These are phyloP conservation scores for Mercurialis annua DNA, from an alignment of 345 rosid species.

Conservation along the genomic window DNA sequence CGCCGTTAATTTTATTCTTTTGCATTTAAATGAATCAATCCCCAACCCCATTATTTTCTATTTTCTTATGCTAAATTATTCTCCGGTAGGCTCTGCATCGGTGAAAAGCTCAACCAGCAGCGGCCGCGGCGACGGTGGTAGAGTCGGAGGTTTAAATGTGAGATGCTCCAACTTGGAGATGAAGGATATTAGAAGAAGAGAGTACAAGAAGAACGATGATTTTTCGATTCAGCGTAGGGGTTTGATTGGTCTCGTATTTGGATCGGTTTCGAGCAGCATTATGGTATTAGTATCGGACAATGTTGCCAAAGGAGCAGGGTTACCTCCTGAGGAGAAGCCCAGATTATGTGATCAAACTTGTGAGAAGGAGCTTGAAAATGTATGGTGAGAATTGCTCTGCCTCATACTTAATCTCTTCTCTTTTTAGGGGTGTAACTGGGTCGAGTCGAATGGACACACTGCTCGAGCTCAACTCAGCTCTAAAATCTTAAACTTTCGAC, in stretches of 20 bases:
- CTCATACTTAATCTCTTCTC: not conserved
- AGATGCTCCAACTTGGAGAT: conserved; percentile 28
- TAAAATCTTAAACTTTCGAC: too few species aligned
- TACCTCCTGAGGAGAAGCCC: conserved; percentile 86
- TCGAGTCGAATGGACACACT: too few species aligned
- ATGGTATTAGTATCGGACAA: conserved; percentile 21
- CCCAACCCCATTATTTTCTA: not conserved
- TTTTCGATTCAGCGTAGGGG: conserved; percentile 48
- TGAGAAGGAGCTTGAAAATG: conserved; percentile 98
- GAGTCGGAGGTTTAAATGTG: conserved; percentile 26
- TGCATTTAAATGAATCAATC: not conserved
- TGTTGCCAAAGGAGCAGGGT: conserved; percentile 58
- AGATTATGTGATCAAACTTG: conserved; percentile 68
- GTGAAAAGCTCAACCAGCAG: conserved; percentile 22
- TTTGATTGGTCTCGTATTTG: conserved; percentile 50
- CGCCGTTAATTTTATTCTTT: not conserved
- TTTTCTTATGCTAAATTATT: not conserved
- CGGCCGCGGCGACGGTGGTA: conserved; percentile 22
- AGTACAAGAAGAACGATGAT: conserved; percentile 10
- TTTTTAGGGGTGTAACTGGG: too few species aligned
- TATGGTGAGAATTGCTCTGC: conserved; percentile 78
- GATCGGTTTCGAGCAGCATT: conserved; percentile 42
- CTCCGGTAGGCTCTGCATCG: conserved; percentile 36
- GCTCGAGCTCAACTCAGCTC: too few species aligned
- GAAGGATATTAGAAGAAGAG: conserved; percentile 30